Evolutionary conservation across 306 rosid species (phyloP).

Genomic region (Cucurbita argyrosperma): DNA sequence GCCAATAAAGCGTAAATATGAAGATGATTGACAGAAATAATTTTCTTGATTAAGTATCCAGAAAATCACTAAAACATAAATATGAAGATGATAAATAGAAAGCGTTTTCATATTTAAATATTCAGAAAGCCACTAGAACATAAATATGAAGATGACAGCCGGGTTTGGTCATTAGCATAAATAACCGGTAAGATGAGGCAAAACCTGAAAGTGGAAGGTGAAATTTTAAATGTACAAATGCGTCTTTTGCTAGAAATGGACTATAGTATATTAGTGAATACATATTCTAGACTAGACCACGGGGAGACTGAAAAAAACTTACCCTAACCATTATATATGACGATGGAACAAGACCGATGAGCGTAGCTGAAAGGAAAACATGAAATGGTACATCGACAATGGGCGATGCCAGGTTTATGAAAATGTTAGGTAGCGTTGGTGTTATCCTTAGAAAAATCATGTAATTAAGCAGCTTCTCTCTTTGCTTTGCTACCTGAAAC

Average conservation of each 20-base stretch:
- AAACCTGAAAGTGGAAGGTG: neutral
- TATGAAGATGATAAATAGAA: neutral
- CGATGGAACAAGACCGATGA: constrained; percentile 78
- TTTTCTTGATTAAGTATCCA: neutral
- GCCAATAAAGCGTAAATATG: neutral
- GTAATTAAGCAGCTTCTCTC: constrained; percentile 86
- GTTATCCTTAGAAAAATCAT: constrained; percentile 94
- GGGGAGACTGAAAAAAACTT: constrained; percentile 14
- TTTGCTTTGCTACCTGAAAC: constrained; percentile 68
- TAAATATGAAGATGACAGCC: neutral
- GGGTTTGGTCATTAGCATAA: neutral
- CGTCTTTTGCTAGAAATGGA: neutral
- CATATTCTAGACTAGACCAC: neutral
- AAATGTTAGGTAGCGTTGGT: constrained; percentile 90
- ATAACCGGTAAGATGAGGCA: neutral
- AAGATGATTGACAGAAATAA: neutral
- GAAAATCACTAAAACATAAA: neutral
- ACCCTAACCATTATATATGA: constrained; percentile 85
- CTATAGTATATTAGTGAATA: neutral
- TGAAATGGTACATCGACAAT: constrained; percentile 93
- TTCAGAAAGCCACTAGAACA: neutral
- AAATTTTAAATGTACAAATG: neutral
- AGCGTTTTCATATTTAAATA: neutral
- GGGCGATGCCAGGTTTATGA: constrained; percentile 96
- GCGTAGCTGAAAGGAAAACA: constrained; percentile 72